Evolutionary conservation across 1,139 yeast species (phyloP), one percentile per base, ranked within the genome.

Genomic region (Blastobotrys indianensis): DNA sequence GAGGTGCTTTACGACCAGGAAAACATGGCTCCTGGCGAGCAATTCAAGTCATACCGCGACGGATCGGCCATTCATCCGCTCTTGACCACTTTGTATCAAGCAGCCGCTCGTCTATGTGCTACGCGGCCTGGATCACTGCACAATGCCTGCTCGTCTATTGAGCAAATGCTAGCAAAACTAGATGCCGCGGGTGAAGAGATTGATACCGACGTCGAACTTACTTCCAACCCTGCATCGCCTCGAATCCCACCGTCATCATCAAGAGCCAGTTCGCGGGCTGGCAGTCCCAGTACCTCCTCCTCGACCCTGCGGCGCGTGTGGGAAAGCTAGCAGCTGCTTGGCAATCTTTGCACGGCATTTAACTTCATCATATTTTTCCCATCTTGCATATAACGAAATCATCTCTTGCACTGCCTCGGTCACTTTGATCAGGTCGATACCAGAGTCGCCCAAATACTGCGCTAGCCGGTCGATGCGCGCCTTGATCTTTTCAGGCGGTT

Each of bases 321-420:
- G 25, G 25, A 20, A 20, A 28, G 28, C 33, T 3, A 35, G 20
- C 8, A 41, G 13, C 36, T 41, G 45, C 30, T 48, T 47, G 12
- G 57, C 57, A 25, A 57, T 40, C 34, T 38, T 45, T 33, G 42
- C 42, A 39, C 66, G 61, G 49, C 68, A 62, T 4, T 52, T 37
- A 17, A 56, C 55, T 61, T 88, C 97, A 58, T 85, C 88, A 59
- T 85, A 88, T 23, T 79, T 64, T 54, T 85, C 90, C 97, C 97
- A 88, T 10, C 79, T 74, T 42, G 84, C 90, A 61, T 88, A 88
- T 2, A 88, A 66, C 6, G 84, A 79, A 42, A 88, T 72, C 62
- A 87, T 69, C 55, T 87, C 95, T 60, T 88, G 96, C 40, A 86
- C 79, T 6, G 87, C 81, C 53, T 85, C 94, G 41, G 83, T 79